Evolutionary conservation across 2,329 filamentous ascomycete genomes (phyloP).

Genomic region (Aureobasidium melanogenum): DNA sequence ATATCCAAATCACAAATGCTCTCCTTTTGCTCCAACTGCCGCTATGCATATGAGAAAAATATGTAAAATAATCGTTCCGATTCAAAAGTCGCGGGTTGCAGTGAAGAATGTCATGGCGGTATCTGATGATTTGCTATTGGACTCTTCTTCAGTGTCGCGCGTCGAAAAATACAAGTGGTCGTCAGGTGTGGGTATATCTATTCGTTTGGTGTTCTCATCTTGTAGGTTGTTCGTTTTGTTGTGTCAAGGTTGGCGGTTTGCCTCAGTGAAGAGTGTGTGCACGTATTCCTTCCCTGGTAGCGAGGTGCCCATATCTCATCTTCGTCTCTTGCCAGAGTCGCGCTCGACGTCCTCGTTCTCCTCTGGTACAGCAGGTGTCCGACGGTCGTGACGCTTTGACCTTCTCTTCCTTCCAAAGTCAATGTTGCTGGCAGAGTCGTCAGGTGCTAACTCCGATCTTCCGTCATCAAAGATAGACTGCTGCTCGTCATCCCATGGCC

Average conservation of each 20-base stretch:
- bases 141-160: no score
- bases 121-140: background rate
- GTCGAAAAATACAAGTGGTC: background rate
- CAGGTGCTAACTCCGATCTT: slow-evolving; percentile 53
- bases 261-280: background rate
- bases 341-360: slow-evolving; percentile 43
- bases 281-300: background rate
- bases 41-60: background rate
- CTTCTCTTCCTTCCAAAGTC: slow-evolving; percentile 62
- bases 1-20: background rate
- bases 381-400: slow-evolving; percentile 40
- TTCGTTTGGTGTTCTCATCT: background rate
- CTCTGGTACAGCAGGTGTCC: slow-evolving; percentile 64
- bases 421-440: slow-evolving; percentile 75
- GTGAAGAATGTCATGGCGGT: no score
- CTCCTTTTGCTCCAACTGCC: background rate
- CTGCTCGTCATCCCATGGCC: slow-evolving; percentile 23
- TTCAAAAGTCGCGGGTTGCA: background rate
- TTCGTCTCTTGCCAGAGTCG: background rate
- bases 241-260: background rate
- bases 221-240: background rate
- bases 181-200: background rate
- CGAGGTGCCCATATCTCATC: background rate
- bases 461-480: slow-evolving; percentile 29
- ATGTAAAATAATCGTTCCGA: background rate